Base-by-base conservation (phyloP, 2,329 filamentous ascomycete genomes). In the Penicillium sp. region DNA sequence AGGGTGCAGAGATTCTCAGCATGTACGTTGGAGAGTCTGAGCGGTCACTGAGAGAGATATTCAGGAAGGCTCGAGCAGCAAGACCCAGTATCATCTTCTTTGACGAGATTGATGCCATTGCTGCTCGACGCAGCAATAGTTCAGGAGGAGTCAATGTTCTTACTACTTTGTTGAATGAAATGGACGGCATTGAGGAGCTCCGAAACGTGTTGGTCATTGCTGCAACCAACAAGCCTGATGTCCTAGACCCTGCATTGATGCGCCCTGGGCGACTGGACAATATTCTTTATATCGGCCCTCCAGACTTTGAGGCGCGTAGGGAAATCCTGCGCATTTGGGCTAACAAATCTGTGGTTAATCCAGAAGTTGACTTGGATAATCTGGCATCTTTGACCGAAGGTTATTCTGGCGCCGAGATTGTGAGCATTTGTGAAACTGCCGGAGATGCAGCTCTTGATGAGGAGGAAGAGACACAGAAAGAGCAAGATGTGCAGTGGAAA, bases 11-110 rank as follows among this genome's bases (percentile, higher is more conserved):
- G 73, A 83, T 97, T 11, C 85, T 96, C 56, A 95, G 91, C 75
- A 96, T 96, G 90, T 97, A 97, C 73, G 92, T 97, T 16, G 93
- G 93, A 57, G 93, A 97, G 72, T 93, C 91, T 2, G 93, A 97
- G 75, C 85, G 91, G 10, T 87, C 88, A 7, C 83, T 97, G 39
- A 85, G 93, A 35, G 88, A 91, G 51, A 84, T 97, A 1, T 97
- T 97, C 70, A 83, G 87, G 49, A 89, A 92, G 63, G 93, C 93
- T 1, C 82, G 89, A 39, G 86, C 88, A n/a, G 92, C 91, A 8
- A 86, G 87, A 47, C 93, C 93, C 0, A 91, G 89, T 69, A 93
- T 97, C 73, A 91, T 97, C 65, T 97, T 97, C 79, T 96, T 97
- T 62, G 92, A 97, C 70, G 92, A 97, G 72, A 94, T 97, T 64